A percentile compares a stretch with the other conserved stretches of the same genome.
These are phyloP conservation scores for Euphorbia lathyris DNA, from an alignment of 345 rosid species.

Conservation along the genomic window DNA sequence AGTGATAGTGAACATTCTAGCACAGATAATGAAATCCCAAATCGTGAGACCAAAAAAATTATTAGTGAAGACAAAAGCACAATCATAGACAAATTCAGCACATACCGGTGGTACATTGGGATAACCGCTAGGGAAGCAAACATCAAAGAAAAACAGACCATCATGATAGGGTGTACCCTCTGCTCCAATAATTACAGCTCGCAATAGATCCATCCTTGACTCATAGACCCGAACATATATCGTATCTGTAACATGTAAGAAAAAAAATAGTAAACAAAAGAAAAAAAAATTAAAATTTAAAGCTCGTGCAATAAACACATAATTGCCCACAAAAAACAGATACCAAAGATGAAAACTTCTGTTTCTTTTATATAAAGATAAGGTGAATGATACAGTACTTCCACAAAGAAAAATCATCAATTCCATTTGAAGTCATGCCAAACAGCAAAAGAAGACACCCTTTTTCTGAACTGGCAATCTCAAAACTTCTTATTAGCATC, in stretches of 20 bases:
- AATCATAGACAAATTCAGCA: slow-evolving; percentile 13
- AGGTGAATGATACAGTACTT: not conserved
- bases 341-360: not conserved
- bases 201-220: slow-evolving; percentile 87
- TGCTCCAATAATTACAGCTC: slow-evolving; percentile 91
- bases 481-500: not conserved
- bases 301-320: not conserved
- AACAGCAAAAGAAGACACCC: not conserved
- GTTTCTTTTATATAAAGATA: not conserved
- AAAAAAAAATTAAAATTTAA: slow-evolving; percentile 1
- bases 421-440: not conserved
- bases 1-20: slow-evolving; percentile 68
- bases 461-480: no score
- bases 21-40: slow-evolving; percentile 18
- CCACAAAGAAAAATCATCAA: not conserved
- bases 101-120: slow-evolving; percentile 79
- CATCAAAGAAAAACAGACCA: slow-evolving; percentile 89
- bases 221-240: slow-evolving; percentile 88
- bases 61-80: slow-evolving; percentile 1
- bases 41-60: slow-evolving; percentile 15
- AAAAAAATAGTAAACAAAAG: slow-evolving; percentile 3
- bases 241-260: slow-evolving; percentile 45
- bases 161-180: slow-evolving; percentile 96
- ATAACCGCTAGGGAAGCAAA: slow-evolving; percentile 70
- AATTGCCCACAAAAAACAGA: not conserved